Percentiles rank a stretch among this genome's conserved stretches.
phyloP scores from a whole-genome alignment of 164 flowering plant species.

The Vitis riparia region DNA sequence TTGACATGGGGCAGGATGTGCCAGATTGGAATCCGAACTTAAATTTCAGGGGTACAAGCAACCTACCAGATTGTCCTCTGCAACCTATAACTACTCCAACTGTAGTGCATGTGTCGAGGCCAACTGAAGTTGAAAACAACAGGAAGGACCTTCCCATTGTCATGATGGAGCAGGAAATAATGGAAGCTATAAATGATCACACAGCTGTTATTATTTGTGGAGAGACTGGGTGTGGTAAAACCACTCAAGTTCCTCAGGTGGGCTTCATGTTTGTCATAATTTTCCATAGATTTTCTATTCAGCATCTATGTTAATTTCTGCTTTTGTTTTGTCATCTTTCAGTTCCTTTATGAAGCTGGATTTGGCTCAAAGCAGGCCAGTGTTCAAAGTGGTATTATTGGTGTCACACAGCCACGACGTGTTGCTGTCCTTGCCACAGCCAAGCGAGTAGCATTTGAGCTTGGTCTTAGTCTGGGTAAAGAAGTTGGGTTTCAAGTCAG shows the following conservation, averaged over 20 bases:
- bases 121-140: conserved; percentile 60
- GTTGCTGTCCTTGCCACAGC: conserved; percentile 98
- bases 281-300: not conserved
- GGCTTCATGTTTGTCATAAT: conserved; percentile 3
- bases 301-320: conserved; percentile 1
- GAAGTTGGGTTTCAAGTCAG: conserved; percentile 98
- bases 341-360: conserved; percentile 99
- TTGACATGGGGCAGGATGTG: conserved; percentile 32
- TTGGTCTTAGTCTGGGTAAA: conserved; percentile 77
- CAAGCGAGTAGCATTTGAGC: conserved; percentile 88
- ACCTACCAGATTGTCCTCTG: conserved; percentile 9
- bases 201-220: conserved; percentile 77
- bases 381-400: conserved; percentile 68
- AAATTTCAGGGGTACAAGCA: conserved; percentile 7
- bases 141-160: conserved; percentile 89
- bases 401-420: conserved; percentile 96
- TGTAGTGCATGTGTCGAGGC: conserved; percentile 79
- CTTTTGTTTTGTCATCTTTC: conserved; percentile 24
- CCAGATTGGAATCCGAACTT: conserved; percentile 14
- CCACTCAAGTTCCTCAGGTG: conserved; percentile 97
- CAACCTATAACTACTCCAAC: conserved; percentile 32
- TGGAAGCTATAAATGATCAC: conserved; percentile 89
- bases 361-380: conserved; percentile 56
- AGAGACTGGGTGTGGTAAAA: conserved; percentile 97
- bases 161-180: conserved; percentile 98